Evolutionary conservation across 129 eudicot species (phyloP).

Genomic region (Pseudognaphalium luteoalbum): DNA sequence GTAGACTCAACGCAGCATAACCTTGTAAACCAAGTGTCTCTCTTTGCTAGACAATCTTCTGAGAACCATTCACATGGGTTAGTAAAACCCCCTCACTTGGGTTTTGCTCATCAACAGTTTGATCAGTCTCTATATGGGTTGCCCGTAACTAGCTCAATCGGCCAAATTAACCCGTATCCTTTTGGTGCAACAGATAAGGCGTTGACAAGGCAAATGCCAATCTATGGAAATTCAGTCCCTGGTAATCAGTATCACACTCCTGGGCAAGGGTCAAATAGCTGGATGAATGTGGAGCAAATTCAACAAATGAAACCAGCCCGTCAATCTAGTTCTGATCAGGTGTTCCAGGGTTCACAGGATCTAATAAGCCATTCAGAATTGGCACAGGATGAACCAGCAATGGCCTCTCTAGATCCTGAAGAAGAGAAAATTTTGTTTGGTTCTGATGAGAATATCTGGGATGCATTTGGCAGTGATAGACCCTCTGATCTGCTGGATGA

Average conservation of each 20-base stretch:
- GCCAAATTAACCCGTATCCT: slow-evolving; percentile 41
- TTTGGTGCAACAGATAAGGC: slow-evolving; percentile 32
- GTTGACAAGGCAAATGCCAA: not conserved
- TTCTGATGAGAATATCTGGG: slow-evolving; percentile 82
- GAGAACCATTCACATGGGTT: slow-evolving; percentile 43
- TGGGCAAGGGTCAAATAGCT: slow-evolving; percentile 44
- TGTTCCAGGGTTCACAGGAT: slow-evolving; percentile 7
- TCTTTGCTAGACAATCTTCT: slow-evolving; percentile 45
- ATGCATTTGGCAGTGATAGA: slow-evolving; percentile 70
- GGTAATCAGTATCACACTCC: slow-evolving; percentile 45
- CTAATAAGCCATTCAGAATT: slow-evolving; percentile 23
- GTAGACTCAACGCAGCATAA: slow-evolving; percentile 49
- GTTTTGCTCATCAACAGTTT: slow-evolving; percentile 57
- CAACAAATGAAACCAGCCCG: slow-evolving; percentile 42
- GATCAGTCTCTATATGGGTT: slow-evolving; percentile 81
- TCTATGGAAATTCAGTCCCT: slow-evolving; percentile 22
- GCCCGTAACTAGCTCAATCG: slow-evolving; percentile 59
- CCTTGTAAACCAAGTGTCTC: slow-evolving; percentile 38
- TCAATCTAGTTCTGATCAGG: slow-evolving; percentile 19
- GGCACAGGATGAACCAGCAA: slow-evolving; percentile 37
- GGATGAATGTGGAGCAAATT: slow-evolving; percentile 39
- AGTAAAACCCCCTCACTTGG: slow-evolving; percentile 46
- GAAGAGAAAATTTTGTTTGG: slow-evolving; percentile 90
- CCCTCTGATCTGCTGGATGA: slow-evolving; percentile 44
- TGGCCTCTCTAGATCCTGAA: slow-evolving; percentile 65